Base-by-base conservation (phyloP, 2,329 filamentous ascomycete species). In the Epicoccum sorghinum region DNA sequence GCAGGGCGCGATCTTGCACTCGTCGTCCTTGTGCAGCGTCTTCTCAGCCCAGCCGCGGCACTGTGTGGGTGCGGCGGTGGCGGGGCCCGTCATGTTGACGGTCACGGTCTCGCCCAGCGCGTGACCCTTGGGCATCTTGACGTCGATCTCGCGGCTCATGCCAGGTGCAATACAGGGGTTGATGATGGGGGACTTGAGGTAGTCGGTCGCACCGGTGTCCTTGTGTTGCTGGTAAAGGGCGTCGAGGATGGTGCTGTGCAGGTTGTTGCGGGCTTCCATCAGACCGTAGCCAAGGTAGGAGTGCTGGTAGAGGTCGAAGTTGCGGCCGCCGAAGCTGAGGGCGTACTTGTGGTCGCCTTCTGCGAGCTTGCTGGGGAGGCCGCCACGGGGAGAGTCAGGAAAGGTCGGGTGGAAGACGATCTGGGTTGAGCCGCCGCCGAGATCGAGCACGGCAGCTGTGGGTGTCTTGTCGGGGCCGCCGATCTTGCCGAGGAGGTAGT, bases 401-500 rank as follows among this genome's bases (percentile, higher is more conserved):
- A 96, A 99, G 46, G 89, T 96, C 22, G 96, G 96, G 80, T 99
- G 87, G 77, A 98, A 99, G 64, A 99, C 96, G 71, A 99, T 97
- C 79, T 99, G 95, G 12, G 96, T 99, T 22, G 93, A 97, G 48
- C 95, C 95, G 68, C 95, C 95, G 60, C 95, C 95, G 43, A 99
- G 88, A 73, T 99, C 95, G 70, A 99, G 96, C 55, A 97, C 87
- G 45, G 95, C 95, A 36, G 95, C 96, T 1, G 95, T 98, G 45
- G 91, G 89, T 59, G 86, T 91, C 74, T 93, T 86, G 72, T 97
- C 93, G 2, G 92, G 90, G 9, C 90, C 90, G 55, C 95, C 95
- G 75, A 99, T 98, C 80, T 98, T 98, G 69, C 93, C 93, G 23
- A 99, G 86, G 36, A 99, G 88, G 77, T 99, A 99, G 82, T 99